Conservation (phyloP, 1,284 basidiomycete genomes). For the Sporisorium exsertum region DNA sequence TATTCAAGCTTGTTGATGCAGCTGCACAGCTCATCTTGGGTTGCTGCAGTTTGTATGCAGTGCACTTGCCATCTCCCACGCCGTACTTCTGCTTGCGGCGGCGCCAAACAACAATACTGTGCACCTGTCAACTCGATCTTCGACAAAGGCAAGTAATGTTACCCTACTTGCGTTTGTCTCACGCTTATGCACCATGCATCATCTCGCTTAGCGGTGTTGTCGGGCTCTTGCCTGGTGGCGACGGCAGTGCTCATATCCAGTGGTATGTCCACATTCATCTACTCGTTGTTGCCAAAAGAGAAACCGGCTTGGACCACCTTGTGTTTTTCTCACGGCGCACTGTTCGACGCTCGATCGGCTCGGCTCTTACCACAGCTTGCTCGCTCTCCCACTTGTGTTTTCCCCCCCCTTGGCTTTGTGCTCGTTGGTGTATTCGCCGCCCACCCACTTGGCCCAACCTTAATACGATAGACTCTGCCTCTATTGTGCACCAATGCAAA, state of each 20-base stretch:
- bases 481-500: not conserved
- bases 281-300: not conserved
- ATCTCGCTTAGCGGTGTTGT: slow-evolving; percentile 23
- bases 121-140: not conserved
- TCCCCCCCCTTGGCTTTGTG: no score
- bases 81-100: slow-evolving; percentile 1
- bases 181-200: slow-evolving; percentile 19
- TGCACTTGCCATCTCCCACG: not conserved
- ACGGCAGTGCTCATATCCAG: not conserved
- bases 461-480: not conserved
- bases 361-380: not conserved
- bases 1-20: not conserved
- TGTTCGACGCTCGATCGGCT: not conserved
- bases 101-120: no score
- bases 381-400: not conserved
- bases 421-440: no score
- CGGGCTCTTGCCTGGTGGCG: not conserved
- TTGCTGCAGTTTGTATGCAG: not conserved
- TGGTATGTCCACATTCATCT: not conserved
- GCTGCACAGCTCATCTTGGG: no score
- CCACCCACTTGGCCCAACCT: no score
- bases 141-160: not conserved
- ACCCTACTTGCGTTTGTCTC: slow-evolving; percentile 2
- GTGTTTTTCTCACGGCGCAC: not conserved
- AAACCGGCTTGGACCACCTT: not conserved